Evolutionary conservation across 148 eudicot genomes (phyloP).

Genomic region (Chenopodium berlandieri): DNA sequence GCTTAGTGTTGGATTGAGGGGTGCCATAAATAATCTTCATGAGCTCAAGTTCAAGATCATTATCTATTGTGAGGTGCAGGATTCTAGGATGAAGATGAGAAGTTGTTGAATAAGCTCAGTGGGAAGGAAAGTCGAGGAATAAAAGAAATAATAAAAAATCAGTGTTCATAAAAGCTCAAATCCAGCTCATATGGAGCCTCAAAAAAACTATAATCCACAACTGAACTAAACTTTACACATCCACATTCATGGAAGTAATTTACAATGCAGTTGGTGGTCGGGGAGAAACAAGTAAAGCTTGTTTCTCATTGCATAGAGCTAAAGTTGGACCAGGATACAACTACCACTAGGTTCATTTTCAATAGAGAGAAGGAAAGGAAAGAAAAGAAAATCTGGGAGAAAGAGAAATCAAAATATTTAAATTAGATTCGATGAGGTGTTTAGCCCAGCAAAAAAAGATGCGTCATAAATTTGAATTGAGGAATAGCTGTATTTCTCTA

Average conservation of each 20-base stretch:
- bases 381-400: too few species aligned
- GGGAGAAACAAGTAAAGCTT: background rate
- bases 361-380: too few species aligned
- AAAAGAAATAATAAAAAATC: background rate
- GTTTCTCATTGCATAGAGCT: background rate
- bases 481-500: background rate
- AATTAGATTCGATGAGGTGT: background rate
- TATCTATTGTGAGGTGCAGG: background rate
- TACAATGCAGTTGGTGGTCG: background rate
- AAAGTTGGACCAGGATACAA: background rate
- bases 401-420: background rate
- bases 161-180: background rate
- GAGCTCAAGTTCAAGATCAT: constrained; percentile 1
- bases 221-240: background rate
- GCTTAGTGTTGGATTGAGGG: background rate
- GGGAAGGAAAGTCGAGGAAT: background rate
- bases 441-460: background rate
- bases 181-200: background rate
- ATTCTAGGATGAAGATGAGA: background rate
- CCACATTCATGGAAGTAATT: background rate
- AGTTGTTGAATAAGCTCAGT: background rate
- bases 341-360: background rate
- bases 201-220: background rate
- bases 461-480: background rate
- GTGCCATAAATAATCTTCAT: background rate